Evolutionary conservation across 352 stramenopile genomes (phyloP), one percentile per base, ranked within the genome.

Genomic region (Globisporangium cystogenes): DNA sequence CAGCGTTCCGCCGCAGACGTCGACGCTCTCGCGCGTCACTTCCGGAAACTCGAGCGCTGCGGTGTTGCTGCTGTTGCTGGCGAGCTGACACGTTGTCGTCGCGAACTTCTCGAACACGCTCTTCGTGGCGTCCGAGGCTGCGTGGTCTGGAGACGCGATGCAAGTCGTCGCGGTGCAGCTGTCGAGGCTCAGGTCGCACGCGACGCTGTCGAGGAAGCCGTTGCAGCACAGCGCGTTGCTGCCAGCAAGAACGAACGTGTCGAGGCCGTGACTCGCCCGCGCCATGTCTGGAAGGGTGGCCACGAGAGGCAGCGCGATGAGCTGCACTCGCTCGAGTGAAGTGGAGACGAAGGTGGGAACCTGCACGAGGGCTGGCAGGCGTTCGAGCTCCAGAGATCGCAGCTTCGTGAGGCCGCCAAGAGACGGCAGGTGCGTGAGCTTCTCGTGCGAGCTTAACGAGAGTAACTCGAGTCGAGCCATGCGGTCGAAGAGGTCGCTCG

Each of bases 1-100:
- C 29, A 79, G 47, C 3, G 55, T 72, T 1, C 72, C 72, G 39
- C 76, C 66, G 60, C 69, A 82, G 12, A 64, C 48, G 8, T 55
- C 45, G 53, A 72, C 65, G 20, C 49, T 59, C 10, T n/a, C 50
- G 7, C 26, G 27, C 1, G 65, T 64, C 7, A 60, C 51, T 20
- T 10, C 45, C 44, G 3, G 14, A 5, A 42, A 4, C 4, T 42
- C 37, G 44, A 59, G 26, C 65, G 60, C 23, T 70, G 15, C 11
- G 48, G 26, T 33, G 63, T 44, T 33, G 49, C 67, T 18, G 39
- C 54, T 36, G 23, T 1, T 24, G 18, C 5, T 33, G 21, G 36
- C 40, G 33, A n/a, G 37, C 12, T 42, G 21, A 7, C 68, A 77
- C 4, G 71, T 51, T 2, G 51, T 62, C 2, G 42, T n/a, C 8